Evolutionary conservation across 2,329 filamentous ascomycete genomes (phyloP).

Genomic region (Lasiodiplodia gonubiensis): DNA sequence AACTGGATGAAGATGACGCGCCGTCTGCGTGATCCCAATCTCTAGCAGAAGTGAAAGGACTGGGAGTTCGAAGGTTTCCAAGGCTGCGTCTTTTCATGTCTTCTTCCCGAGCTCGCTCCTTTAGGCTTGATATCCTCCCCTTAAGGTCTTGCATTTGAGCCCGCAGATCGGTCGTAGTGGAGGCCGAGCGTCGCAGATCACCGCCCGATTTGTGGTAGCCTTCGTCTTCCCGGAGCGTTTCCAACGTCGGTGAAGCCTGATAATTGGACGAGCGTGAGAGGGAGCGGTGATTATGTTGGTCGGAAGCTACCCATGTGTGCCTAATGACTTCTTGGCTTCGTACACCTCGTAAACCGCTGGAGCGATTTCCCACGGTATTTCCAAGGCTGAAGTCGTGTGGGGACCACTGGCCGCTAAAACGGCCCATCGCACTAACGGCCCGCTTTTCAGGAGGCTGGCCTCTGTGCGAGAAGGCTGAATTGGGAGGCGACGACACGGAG

Average conservation of each 20-base stretch:
- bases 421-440: constrained; percentile 48
- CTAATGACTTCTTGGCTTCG: constrained; percentile 49
- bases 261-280: constrained; percentile 37
- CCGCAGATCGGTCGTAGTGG: constrained; percentile 74
- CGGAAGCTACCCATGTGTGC: constrained; percentile 31
- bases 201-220: constrained; percentile 34
- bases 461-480: constrained; percentile 32
- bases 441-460: constrained; percentile 38
- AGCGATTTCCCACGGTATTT: constrained; percentile 14
- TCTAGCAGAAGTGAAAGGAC: constrained; percentile 76
- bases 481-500: constrained; percentile 41
- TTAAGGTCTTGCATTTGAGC: constrained; percentile 87
- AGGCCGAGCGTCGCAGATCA: constrained; percentile 67
- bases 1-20: constrained; percentile 11
- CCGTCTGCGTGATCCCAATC: constrained; percentile 55
- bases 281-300: constrained; percentile 18
- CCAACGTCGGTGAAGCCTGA: constrained; percentile 49
- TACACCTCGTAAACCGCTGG: constrained; percentile 42
- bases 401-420: constrained; percentile 45
- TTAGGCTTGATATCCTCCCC: constrained; percentile 80
- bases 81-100: constrained; percentile 77
- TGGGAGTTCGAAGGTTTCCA: constrained; percentile 75
- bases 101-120: constrained; percentile 79
- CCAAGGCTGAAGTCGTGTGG: constrained; percentile 34
- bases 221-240: constrained; percentile 51